phyloP scores from a whole-genome alignment of 441 rosid species.

The Erodium texanum region DNA sequence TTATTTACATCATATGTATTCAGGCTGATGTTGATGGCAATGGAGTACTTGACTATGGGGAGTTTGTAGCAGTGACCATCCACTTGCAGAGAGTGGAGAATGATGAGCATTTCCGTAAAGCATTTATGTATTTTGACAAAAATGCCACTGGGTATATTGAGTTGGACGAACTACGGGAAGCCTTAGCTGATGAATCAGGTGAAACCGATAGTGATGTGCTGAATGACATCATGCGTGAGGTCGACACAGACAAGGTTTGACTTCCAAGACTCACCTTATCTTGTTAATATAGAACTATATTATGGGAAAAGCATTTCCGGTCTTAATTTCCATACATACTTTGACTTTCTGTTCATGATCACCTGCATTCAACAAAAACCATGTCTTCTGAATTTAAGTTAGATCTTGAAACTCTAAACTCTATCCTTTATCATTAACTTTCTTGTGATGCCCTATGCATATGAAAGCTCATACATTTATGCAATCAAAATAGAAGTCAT shows the following conservation, averaged over 20 bases:
- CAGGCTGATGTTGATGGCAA: conserved; percentile 95
- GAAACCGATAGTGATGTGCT: conserved; percentile 52
- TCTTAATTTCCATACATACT: no score
- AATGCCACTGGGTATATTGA: conserved; percentile 76
- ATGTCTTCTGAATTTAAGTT: neutral
- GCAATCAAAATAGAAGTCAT: neutral
- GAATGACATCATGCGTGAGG: conserved; percentile 83
- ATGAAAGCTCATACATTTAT: neutral
- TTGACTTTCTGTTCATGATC: neutral
- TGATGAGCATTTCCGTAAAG: conserved; percentile 81
- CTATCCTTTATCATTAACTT: no score
- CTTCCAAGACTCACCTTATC: conserved; percentile 10
- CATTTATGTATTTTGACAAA: conserved; percentile 85
- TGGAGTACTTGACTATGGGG: conserved; percentile 82
- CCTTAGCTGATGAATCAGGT: conserved; percentile 63
- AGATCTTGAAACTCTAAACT: neutral
- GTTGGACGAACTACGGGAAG: conserved; percentile 56
- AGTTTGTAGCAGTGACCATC: conserved; percentile 89
- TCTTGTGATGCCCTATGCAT: no score
- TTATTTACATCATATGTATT: conserved; percentile 13
- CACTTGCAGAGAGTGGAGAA: conserved; percentile 97
- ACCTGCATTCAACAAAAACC: no score
- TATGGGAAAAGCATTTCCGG: neutral
- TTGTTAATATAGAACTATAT: no score
- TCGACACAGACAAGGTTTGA: conserved; percentile 81